phyloP scores from a whole-genome alignment of 495 filamentous ascomycete species.

The Penicillium angulare region DNA sequence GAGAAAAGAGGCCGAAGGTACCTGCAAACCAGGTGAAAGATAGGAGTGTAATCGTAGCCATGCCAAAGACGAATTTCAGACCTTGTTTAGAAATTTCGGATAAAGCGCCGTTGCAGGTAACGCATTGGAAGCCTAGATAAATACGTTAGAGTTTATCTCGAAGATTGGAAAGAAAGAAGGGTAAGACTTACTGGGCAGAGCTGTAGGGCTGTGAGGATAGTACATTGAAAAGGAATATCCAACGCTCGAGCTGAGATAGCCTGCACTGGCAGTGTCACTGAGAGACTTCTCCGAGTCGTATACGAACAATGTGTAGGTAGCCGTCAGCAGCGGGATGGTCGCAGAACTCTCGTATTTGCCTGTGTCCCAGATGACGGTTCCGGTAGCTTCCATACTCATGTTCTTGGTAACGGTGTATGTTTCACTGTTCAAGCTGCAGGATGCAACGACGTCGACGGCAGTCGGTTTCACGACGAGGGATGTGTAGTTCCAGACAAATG shows the following conservation, averaged over 20 bases:
- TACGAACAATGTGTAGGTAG: constrained; percentile 81
- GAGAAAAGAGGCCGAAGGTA: constrained; percentile 59
- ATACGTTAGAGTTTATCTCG: constrained; percentile 12
- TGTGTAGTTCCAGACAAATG: constrained; percentile 95
- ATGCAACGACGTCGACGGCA: constrained; percentile 77
- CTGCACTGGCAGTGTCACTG: constrained; percentile 62
- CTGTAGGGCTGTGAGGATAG: constrained; percentile 59
- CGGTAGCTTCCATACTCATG: constrained; percentile 55
- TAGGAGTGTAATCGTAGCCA: constrained; percentile 71
- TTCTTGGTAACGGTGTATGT: constrained; percentile 70
- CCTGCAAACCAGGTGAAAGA: constrained; percentile 90
- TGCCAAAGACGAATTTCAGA: constrained; percentile 69
- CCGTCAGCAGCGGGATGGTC: constrained; percentile 62
- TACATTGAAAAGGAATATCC: constrained; percentile 83
- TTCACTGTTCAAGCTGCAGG: constrained; percentile 63
- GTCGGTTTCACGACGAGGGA: constrained; percentile 74
- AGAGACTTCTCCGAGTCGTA: constrained; percentile 67
- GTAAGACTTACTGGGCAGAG: constrained; percentile 54
- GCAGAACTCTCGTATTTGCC: constrained; percentile 60
- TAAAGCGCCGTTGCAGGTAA: constrained; percentile 71
- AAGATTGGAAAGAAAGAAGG: not conserved
- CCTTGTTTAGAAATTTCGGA: constrained; percentile 63
- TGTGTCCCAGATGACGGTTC: constrained; percentile 76
- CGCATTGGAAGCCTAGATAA: constrained; percentile 56
- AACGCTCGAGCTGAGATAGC: constrained; percentile 65